Base-by-base conservation (phyloP, 1,284 basidiomycete species). In the Mycena citricolor region DNA sequence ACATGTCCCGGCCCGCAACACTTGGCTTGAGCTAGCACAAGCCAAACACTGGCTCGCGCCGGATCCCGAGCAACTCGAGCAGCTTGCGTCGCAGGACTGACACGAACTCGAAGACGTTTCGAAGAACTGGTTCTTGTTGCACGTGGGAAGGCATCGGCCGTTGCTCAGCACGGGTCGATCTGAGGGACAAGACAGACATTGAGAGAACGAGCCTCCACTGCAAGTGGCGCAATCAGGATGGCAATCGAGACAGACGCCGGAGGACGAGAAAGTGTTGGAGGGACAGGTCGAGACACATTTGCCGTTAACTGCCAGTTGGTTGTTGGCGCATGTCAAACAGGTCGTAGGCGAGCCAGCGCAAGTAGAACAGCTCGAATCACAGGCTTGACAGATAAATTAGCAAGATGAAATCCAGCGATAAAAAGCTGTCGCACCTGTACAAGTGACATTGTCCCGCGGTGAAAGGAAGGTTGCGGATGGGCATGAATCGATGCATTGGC, bases 171-270 rank as follows among this genome's bases (percentile, higher is more conserved):
- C 86, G 0, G 89, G 89, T 1, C 80, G 77, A 16, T 70, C 63
- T 29, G 82, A 55, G 14, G 79, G 71, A 57, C 89, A 92, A 36
- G 78, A 75, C 4, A 77, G 73, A 64, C 90, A 92, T 59, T 90
- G 83, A 58, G 77, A 81, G 68, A 90, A 88, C 1, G 77, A 72
- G 10, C 33, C 8, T 7, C 51, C 51, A 22, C 17, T 44, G 64
- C 89, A 91, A 4, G 81, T 80, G 5, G 76, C 77, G 57, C 89
- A 92, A 59, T 92, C 90, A 1, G 87, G 78, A 47, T 92, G 89
- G 62, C 90, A 92, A 3, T 77, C 53, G 39, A 81, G 57, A 63
- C 89, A 92, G 16, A 76, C 63, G 32, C 77, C 77, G 14, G 78
- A 73, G 12, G 84, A 76, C 37, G 71, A 67, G 66, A 90, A 86